These are phyloP conservation scores for Leucosporidium creatinivorum DNA, from an alignment of 768 basidiomycete species.

Conservation along the genomic window DNA sequence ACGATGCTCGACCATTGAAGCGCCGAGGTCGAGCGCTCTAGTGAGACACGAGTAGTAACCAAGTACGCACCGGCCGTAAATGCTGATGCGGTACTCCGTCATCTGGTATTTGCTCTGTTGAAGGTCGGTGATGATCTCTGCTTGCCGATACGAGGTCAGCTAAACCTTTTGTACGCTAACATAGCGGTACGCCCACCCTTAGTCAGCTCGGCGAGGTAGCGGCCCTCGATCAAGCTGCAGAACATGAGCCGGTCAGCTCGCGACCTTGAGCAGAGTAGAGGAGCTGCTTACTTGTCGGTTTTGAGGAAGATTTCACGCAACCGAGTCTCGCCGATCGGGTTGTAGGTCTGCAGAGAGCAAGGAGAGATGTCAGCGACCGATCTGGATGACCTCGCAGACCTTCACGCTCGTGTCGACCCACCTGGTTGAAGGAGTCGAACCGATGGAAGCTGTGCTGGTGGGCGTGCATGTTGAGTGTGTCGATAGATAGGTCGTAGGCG, in stretches of 20 bases:
- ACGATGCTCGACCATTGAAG: background rate
- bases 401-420: no score
- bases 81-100: constrained; percentile 90
- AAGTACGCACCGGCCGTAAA: constrained; percentile 64
- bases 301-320: constrained; percentile 96
- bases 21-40: background rate
- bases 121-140: constrained; percentile 95
- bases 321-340: constrained; percentile 70
- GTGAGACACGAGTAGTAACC: no score
- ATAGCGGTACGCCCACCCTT: no score
- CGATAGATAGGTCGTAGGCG: constrained; percentile 96
- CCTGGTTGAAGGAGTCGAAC: constrained; percentile 60
- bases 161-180: no score
- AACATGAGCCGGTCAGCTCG: background rate
- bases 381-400: no score
- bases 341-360: background rate
- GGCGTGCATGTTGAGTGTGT: constrained; percentile 98
- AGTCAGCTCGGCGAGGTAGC: constrained; percentile 90
- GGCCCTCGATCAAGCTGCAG: constrained; percentile 61
- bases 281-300: constrained; percentile 64
- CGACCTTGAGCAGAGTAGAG: no score
- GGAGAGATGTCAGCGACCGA: background rate
- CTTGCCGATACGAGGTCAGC: background rate
- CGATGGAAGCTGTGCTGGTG: constrained; percentile 97
- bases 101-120: constrained; percentile 99